Base-by-base conservation (phyloP, 805 yeast genomes). In the Kazachstania bromeliacearum region DNA sequence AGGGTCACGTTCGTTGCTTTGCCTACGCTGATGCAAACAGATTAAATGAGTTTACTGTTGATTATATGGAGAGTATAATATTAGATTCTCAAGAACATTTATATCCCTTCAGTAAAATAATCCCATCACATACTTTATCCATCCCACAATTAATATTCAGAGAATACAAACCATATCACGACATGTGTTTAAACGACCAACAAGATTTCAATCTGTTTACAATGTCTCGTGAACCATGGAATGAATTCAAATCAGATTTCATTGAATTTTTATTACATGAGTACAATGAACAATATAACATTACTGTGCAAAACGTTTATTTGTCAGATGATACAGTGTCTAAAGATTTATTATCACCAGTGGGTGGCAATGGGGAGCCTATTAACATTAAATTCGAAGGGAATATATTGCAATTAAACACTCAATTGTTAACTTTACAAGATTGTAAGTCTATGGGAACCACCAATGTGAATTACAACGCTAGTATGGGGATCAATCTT, bases 1-100 rank as follows among this genome's bases (percentile, higher is more conserved):
- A 48, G 16, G 66, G 66, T 1, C 51, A 48, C 17, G 47, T 62
- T 4, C 48, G 70, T 13, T 53, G 50, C 26, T 53, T 53, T 32
- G 52, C 50, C 5, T 57, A 52, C 24, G 36, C 49, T 28, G 42
- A 38, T 9, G 36, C 35, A 28, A 34, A 20, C 14, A 34, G 8
- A 12, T 21, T 29, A 16, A 28, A 20, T 20, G 24, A 17, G 8
- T 39, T 22, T 16, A 19, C 18, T 7, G 36, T 52, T 8, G 51
- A 56, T 32, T 50, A 45, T 33, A 38, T 44, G 4, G 38, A 40
- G 14, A 42, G 40, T 28, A 32, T 32, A 10, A 41, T 49, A 1
- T 10, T 31, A 8, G 9, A 20, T 9, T 13, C 16, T 5, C 30
- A 28, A 9, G 20, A 8, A 7, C 33, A 34, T 28, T 20, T 29